Base-by-base conservation (phyloP, 1,284 basidiomycete species). In the Gymnopus androsaceus region DNA sequence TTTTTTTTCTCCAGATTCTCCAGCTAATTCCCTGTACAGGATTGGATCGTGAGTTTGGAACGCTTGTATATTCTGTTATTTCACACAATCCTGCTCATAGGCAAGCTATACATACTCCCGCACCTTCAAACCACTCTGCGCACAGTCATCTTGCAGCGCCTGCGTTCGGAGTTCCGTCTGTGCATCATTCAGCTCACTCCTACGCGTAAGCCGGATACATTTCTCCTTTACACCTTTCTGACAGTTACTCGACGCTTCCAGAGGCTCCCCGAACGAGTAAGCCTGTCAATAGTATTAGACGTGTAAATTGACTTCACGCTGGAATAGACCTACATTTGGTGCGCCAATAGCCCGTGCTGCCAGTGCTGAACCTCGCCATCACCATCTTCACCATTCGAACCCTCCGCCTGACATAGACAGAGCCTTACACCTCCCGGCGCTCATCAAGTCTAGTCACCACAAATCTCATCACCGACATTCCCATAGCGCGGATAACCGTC, bases 401-500 rank as follows among this genome's bases (percentile, higher is more conserved):
- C 40, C 41, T 37, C 45, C 42, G 8, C 54, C 54, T 4, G 48
- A 44, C 40, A 11, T 51, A 19, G 54, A 56, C 28, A 36, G 46
- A 36, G 54, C 40, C 27, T 19, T 56, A 30, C 47, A 37, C 30
- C 34, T 45, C 15, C 27, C 53, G n/a, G 28, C 19, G 1, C n/a
- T 49, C 51, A 34, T 55, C 47, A 42, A 56, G 9, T 14, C 30
- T n/a, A 48, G 45, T 19, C 54, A 50, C 25, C 47, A 51, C 40
- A 48, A 25, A 15, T 34, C 37, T 19, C 59, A 59, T 21, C 59
- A 61, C 28, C 51, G 56, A 7, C 57, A 60, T 40, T 51, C 56
- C 21, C 63, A 56, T 47, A 25, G 28, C 36, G n/a, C 37, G 11
- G 44, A 46, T 27, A 23, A 33, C 27, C 34, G 34, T 19, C 25